phyloP scores from a whole-genome alignment of 768 basidiomycete species.

The Brasilioporus rufonigricans region DNA sequence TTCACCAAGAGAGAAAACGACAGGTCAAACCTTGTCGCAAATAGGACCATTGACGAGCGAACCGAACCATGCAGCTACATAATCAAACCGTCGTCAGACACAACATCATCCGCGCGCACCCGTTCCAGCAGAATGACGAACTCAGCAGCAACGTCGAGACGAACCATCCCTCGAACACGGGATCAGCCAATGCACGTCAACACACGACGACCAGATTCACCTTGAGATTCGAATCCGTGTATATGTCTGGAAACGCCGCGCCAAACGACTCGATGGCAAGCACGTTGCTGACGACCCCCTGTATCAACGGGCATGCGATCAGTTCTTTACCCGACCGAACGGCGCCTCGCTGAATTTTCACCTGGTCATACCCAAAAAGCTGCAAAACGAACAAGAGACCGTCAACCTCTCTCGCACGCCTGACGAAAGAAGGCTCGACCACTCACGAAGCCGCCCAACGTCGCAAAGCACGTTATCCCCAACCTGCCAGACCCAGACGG shows the following conservation, averaged over 20 bases:
- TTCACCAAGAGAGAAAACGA: background rate
- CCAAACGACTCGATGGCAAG: conserved; percentile 34
- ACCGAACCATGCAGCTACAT: conserved; percentile 34
- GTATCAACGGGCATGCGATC: background rate
- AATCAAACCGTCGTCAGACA: conserved; percentile 6
- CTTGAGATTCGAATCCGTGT: conserved; percentile 27
- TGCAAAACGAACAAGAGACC: background rate
- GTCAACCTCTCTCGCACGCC: background rate
- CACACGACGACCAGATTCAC: conserved; percentile 1
- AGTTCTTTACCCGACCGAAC: background rate
- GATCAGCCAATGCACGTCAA: background rate
- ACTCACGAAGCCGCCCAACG: conserved; percentile 33
- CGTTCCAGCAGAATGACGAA: conserved; percentile 8
- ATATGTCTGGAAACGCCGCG: conserved; percentile 32
- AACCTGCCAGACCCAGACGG: conserved; percentile 21
- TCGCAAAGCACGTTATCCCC: conserved; percentile 32
- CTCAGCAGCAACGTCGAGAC: conserved; percentile 29
- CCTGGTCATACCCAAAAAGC: conserved; percentile 35
- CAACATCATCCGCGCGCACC: background rate
- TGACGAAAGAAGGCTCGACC: background rate
- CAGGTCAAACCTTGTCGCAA: conserved; percentile 28
- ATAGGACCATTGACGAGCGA: conserved; percentile 30
- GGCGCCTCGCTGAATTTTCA: background rate
- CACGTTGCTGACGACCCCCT: conserved; percentile 34
- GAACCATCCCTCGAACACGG: conserved; percentile 28